phyloP scores from a whole-genome alignment of 2,329 filamentous ascomycete genomes.

The Aspergillus piperis region DNA sequence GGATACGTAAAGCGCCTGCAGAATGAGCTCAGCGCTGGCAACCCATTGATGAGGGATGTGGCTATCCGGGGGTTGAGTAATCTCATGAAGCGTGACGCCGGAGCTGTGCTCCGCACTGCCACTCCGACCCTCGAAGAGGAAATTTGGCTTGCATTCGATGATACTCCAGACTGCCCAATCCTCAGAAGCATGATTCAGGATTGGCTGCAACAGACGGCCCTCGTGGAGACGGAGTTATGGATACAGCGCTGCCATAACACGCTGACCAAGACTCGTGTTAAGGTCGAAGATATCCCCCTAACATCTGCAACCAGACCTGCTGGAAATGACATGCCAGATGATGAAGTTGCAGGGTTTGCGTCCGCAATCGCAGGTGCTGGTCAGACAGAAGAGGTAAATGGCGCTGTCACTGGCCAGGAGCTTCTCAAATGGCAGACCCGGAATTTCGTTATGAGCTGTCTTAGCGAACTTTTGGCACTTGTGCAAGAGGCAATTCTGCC shows the following conservation, averaged over 20 bases:
- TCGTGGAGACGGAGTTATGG: conserved; percentile 80
- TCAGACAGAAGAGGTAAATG: conserved; percentile 57
- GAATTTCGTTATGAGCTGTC: conserved; percentile 87
- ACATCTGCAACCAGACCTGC: conserved; percentile 45
- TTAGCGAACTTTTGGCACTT: conserved; percentile 78
- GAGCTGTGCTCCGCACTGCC: conserved; percentile 76
- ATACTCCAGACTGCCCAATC: conserved; percentile 71
- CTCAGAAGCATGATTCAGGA: conserved; percentile 87
- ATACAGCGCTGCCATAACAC: conserved; percentile 84
- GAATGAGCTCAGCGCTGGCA: conserved; percentile 69
- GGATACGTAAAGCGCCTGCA: conserved; percentile 84
- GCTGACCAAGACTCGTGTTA: conserved; percentile 80
- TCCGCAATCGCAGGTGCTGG: conserved; percentile 65
- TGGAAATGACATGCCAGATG: conserved; percentile 82
- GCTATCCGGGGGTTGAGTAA: conserved; percentile 89
- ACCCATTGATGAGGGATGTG: conserved; percentile 70
- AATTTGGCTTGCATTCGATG: conserved; percentile 86
- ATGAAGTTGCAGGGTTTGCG: conserved; percentile 95
- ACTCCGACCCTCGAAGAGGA: conserved; percentile 82
- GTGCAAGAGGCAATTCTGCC: conserved; percentile 76
- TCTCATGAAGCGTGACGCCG: conserved; percentile 88
- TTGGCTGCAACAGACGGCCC: conserved; percentile 88
- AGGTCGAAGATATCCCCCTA: conserved; percentile 53
- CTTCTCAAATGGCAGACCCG: conserved; percentile 92
- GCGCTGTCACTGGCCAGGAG: conserved; percentile 69